phyloP scores from a whole-genome alignment of 768 basidiomycete species.

The Boletus rufocinnamomeus region DNA sequence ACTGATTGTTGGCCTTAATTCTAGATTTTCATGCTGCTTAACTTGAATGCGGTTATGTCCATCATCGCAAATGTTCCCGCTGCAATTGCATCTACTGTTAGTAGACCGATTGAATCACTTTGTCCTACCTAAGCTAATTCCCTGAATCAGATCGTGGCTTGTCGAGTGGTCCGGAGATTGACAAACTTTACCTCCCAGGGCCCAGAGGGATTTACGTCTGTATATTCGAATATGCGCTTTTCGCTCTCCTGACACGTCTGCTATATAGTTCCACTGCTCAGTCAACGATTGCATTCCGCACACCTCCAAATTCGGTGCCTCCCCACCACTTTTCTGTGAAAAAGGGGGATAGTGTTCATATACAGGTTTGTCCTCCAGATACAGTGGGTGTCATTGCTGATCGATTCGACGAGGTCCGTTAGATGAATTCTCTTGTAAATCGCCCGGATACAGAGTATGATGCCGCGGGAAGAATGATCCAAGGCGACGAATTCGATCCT shows the following conservation, averaged over 20 bases:
- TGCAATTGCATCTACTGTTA: constrained; percentile 66
- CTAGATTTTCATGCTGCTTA: constrained; percentile 62
- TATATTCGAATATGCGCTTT: constrained; percentile 29
- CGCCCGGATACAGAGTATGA: constrained; percentile 54
- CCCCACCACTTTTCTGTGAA: constrained; percentile 35
- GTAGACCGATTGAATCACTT: constrained; percentile 6
- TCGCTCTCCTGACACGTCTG: constrained; percentile 8
- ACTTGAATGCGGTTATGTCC: constrained; percentile 72
- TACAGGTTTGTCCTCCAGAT: constrained; percentile 46
- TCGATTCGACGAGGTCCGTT: constrained; percentile 9
- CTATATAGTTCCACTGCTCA: constrained; percentile 41
- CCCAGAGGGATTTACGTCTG: constrained; percentile 56
- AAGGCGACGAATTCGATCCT: constrained; percentile 50
- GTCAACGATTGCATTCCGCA: constrained; percentile 63
- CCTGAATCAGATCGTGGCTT: constrained; percentile 58
- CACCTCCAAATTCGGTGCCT: constrained; percentile 34
- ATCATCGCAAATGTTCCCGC: constrained; percentile 75
- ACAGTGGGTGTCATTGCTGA: background rate
- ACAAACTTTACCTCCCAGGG: constrained; percentile 55
- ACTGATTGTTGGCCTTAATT: background rate
- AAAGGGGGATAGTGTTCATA: constrained; percentile 55
- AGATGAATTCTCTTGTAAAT: constrained; percentile 71
- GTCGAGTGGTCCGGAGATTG: constrained; percentile 62
- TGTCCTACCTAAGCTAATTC: background rate
- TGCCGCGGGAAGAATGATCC: constrained; percentile 52